phyloP scores from a whole-genome alignment of 805 yeast genomes.

The Ogataea methylovora region DNA sequence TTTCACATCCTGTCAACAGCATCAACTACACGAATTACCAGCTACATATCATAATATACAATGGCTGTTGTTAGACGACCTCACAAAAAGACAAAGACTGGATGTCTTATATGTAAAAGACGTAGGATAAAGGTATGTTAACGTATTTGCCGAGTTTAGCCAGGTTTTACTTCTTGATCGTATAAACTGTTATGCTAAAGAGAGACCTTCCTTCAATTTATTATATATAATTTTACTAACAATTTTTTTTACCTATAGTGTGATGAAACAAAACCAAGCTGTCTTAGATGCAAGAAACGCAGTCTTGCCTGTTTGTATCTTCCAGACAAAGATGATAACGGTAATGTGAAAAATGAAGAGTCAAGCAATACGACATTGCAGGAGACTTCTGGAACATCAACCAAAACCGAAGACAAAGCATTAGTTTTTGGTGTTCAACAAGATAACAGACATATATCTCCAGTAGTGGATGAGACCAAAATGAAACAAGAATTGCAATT shows the following conservation, averaged over 20 bases:
- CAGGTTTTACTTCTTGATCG: background rate
- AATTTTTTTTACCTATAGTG: conserved; percentile 9
- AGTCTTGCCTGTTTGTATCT: conserved; percentile 11
- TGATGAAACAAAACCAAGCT: conserved; percentile 16
- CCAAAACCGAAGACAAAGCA: no score
- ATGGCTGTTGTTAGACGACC: conserved; percentile 16
- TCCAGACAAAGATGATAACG: background rate
- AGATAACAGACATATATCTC: no score
- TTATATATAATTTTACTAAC: conserved; percentile 1
- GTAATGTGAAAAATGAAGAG: no score
- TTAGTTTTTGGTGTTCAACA: no score
- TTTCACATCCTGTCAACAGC: no score
- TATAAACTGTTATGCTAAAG: no score
- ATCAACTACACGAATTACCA: no score
- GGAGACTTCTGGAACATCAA: no score
- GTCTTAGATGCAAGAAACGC: conserved; percentile 15
- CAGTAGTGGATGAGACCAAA: no score
- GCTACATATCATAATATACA: background rate
- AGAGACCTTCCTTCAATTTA: background rate
- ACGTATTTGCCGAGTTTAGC: background rate
- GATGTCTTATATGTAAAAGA: conserved; percentile 15
- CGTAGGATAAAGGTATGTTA: conserved; percentile 17
- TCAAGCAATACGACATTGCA: no score
- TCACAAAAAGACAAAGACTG: conserved; percentile 18
- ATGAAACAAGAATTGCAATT: no score